Conservation (phyloP, 176 grass and related monocot genomes). For the Paspalum vaginatum region DNA sequence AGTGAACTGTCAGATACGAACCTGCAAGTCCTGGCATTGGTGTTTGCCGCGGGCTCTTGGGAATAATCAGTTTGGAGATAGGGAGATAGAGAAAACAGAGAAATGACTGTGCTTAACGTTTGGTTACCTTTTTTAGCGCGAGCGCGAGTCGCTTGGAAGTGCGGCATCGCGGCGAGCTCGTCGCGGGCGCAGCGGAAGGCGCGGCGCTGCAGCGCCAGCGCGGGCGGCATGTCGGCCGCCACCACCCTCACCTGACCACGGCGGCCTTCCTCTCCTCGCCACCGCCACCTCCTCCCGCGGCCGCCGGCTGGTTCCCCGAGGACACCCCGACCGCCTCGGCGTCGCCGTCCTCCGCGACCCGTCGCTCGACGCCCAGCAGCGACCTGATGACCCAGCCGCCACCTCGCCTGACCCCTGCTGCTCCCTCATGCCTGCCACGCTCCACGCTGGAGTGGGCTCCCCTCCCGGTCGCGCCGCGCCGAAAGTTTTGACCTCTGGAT, state of each 20-base stretch:
- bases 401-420: conserved; percentile 43
- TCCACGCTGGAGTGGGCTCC: no score
- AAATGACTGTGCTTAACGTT: no score
- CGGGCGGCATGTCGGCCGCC: conserved; percentile 74
- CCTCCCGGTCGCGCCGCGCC: no score
- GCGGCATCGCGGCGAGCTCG: conserved; percentile 80
- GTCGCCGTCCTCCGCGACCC: conserved; percentile 37
- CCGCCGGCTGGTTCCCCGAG: conserved; percentile 17
- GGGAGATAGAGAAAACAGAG: neutral
- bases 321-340: neutral
- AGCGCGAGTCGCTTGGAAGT: conserved; percentile 79
- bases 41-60: no score
- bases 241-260: conserved; percentile 69
- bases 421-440: conserved; percentile 18
- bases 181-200: conserved; percentile 80
- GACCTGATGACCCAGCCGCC: conserved; percentile 62
- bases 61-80: no score
- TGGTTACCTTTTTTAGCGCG: conserved; percentile 83
- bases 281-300: neutral
- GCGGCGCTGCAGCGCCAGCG: conserved; percentile 75
- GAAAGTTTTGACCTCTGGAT: conserved; percentile 12
- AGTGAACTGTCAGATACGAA: neutral
- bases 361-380: conserved; percentile 60
- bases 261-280: conserved; percentile 52
- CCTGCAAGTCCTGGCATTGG: neutral